Evolutionary conservation across 495 filamentous ascomycete species (phyloP), one percentile per base, ranked within the genome.

Genomic region (Penicillium diatomitis): DNA sequence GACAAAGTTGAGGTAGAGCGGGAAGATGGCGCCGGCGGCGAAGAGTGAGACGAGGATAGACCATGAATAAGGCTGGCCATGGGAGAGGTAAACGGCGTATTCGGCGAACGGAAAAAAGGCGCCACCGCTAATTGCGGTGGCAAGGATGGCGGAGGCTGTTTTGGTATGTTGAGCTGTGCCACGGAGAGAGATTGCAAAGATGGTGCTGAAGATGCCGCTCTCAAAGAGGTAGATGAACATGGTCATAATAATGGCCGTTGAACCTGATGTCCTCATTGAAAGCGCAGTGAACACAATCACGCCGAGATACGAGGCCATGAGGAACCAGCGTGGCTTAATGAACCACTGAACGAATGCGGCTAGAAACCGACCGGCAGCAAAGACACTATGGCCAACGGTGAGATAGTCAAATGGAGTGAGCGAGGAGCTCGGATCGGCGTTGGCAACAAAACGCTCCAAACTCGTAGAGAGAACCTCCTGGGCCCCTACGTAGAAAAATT

Each of bases 401-500:
- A 76, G 57, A 47, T 71, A 73, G 28, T 77, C 60, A 44, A 74
- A 76, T 1, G 68, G 34, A 3, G 35, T 27, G 2, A 76, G 57
- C 5, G 48, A 46, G 5, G 65, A 55, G 4, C 49, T 30, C 3
- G 73, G 69, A 10, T 66, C 51, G 12, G 66, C 64, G 8, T 47
- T 34, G 4, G 44, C 12, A 11, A 82, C 54, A 40, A 75, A 81
- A 2, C 54, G 50, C 10, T 61, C 57, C 36, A 79, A 74, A 12
- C 64, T 63, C 6, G 67, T 69, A 4, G 73, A 67, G 8, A 83
- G 57, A 6, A 75, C 69, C 61, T 87, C 84, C 58, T 87, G 84
- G 3, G 71, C 80, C 0, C 79, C 84, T 6, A 82, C 76, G 53
- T 86, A 87, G 64, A 78, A 78, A 50, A 82, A 84, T 50, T 82